Base-by-base conservation (phyloP, 192 early-diverging fungal genomes). In the Spizellomyces sp. region DNA sequence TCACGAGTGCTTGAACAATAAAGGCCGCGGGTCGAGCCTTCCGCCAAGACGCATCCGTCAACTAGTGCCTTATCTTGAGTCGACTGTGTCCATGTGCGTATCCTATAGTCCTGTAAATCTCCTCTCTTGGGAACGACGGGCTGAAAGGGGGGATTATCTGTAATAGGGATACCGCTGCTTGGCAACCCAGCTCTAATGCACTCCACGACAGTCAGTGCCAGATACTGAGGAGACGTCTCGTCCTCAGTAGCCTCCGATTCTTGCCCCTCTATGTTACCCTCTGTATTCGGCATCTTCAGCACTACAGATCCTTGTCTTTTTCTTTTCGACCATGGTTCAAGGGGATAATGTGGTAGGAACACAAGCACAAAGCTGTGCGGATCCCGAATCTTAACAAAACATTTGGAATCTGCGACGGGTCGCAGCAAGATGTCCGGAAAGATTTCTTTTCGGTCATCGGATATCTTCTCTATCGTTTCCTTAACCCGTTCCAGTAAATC, bases 301-400 rank as follows among this genome's bases (percentile, higher is more conserved):
- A 36, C 27, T 36, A 0, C 27, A 36, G 27, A 36, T 36, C 27
- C 27, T 36, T 36, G 27, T 36, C 27, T 36, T 36, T 36, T 36
- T 2, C 3, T 36, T 36, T 36, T 36, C 27, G 27, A 36, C 27
- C 27, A 36, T 36, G 27, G 27, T n/a, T 54, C 50, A 54, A 54
- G 50, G 1, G 50, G 50, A 42, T 61, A 61, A 15, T 61, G 59
- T 5, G 80, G 80, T 8, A 74, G 12, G 47, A 82, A 79, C 6
- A 78, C 57, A 45, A 82, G 48, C 46, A 79, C 12, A 62, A 82
- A 79, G 45, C 66, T 66, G 15, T 82, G 60, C 10, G 58, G 43
- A 17, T 66, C 62, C 21, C 68, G 64, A 5, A 82, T 69, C 55
- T 82, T 82, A 9, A 82, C 80, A 67, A 76, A 82, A 45, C 80